phyloP scores from a whole-genome alignment of 495 filamentous ascomycete species.

The Chaetomium tenue region DNA sequence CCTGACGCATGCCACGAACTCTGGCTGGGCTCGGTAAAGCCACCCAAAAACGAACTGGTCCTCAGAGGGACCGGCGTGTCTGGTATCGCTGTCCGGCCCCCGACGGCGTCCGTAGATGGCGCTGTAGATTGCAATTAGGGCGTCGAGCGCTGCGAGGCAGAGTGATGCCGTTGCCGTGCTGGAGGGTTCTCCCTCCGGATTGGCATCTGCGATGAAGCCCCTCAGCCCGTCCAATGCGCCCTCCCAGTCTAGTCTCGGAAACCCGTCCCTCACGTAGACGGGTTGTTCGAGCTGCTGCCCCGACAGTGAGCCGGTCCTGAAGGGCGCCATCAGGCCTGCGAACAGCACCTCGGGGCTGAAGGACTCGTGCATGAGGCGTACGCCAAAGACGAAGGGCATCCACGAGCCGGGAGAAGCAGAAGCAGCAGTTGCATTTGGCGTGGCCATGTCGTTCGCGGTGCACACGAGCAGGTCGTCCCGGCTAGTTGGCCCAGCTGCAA shows the following conservation, averaged over 20 bases:
- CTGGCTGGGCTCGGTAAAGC: slow-evolving; percentile 3
- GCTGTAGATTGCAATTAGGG: neutral
- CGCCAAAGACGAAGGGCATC: slow-evolving; percentile 9
- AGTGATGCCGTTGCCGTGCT: neutral
- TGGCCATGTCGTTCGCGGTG: neutral
- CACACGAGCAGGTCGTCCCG: slow-evolving; percentile 1
- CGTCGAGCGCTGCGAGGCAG: neutral
- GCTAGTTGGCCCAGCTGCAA: neutral
- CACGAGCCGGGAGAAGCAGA: neutral
- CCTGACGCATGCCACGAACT: slow-evolving; percentile 5
- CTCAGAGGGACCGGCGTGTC: neutral
- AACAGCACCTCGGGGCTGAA: slow-evolving; percentile 12
- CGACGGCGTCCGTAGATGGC: slow-evolving; percentile 5
- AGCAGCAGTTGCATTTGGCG: neutral
- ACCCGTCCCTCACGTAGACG: neutral
- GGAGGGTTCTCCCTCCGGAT: neutral
- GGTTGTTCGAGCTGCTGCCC: neutral
- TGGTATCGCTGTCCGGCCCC: neutral
- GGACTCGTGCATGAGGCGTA: slow-evolving; percentile 5
- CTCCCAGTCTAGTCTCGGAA: slow-evolving; percentile 5
- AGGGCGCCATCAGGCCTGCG: neutral
- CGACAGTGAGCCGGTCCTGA: neutral
- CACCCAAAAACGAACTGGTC: slow-evolving; percentile 15
- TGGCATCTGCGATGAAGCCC: neutral
- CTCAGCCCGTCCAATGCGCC: slow-evolving; percentile 7